Base-by-base conservation (phyloP, 805 yeast genomes). In the Starmera quercuum region DNA sequence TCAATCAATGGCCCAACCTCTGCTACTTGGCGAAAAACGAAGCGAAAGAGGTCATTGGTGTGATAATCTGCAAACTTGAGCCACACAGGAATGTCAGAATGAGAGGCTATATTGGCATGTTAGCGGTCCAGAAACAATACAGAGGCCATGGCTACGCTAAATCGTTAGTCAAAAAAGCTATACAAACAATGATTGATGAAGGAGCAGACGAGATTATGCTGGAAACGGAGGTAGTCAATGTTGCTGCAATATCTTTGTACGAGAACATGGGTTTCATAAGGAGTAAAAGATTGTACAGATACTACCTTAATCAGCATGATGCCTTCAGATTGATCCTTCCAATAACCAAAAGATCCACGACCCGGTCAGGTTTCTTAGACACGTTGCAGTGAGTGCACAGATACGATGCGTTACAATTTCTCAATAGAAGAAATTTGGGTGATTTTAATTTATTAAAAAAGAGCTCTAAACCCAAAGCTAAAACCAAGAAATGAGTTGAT, bases 41-140 rank as follows among this genome's bases (percentile, higher is more conserved):
- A 14, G 53, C 49, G 6, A 51, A 39, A 5, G 47, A 52, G 14
- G 67, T 80, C 3, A 64, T 88, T n/a, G 98, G 97, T 4, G 84
- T 82, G 25, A 78, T 90, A 7, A 83, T 92, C 6, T 78, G 94
- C 33, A 85, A 87, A 48, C 73, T 78, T 10, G 95, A 83, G 42
- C 64, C 72, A 1, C 97, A 90, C 57, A 68, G 90, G 38, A 67
- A 71, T 16, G 78, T 74, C 9, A 66, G 95, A 39, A 53, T 67
- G 45, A 68, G 98, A 39, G 98, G 98, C 0, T 92, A 92, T 51
- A 88, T 92, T 20, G 98, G 97, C 2, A 92, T 92, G 98, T 61
- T 92, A 35, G 95, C 94, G 0, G 95, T 90, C 10, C 78, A 78
- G 32, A 75, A 76, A 25, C 53, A 59, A 12, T 78, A 68, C 52